Evolutionary conservation across 805 yeast species (phyloP), one percentile per base, ranked within the genome.

Genomic region (Groenewaldozyma salmanticensis): DNA sequence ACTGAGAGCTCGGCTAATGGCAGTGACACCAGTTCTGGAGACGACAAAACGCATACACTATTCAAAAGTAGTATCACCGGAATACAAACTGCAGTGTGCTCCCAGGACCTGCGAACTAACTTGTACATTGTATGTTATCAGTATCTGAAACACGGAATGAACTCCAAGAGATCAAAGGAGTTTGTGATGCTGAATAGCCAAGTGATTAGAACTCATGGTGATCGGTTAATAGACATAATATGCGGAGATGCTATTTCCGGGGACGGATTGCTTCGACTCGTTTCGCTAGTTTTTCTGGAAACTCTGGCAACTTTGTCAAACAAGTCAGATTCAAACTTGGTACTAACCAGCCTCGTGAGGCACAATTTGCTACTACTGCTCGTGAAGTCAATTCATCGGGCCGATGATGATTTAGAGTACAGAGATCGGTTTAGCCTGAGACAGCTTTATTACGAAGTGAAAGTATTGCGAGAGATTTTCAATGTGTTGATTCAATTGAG

Each of bases 221-320:
- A 80, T 43, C 71, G 73, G 47, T 61, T 86, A 39, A 66, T 85
- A 21, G 78, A 75, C 16, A 68, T 73, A 1, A 68, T 86, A 24
- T 79, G 85, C 54, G 77, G 75, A 45, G 97, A 92, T 62, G 79
- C 92, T 0, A 72, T 85, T 13, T 68, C 76, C 40, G 86, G 88
- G 2, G 92, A 82, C 50, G 92, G 90, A 1, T 65, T 81, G 1
- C 72, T 81, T 5, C 72, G 92, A 49, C 71, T 87, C 7, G 77
- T 90, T 0, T 79, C 95, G 2, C 65, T 88, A 11, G 56, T 86
- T n/a, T 64, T 88, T 11, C 59, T 92, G 47, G 94, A 86, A 51
- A 69, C 81, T 1, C 60, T 79, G 38, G 69, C 77, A 21, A 77
- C 75, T 43, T 57, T 77, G 31, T 72, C 80, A 1, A 68, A 70